A percentile compares a stretch with the other conserved stretches of the same genome.
phyloP scores from a whole-genome alignment of 169 alveolate genomes.

The Eimeria mitis region DNA sequence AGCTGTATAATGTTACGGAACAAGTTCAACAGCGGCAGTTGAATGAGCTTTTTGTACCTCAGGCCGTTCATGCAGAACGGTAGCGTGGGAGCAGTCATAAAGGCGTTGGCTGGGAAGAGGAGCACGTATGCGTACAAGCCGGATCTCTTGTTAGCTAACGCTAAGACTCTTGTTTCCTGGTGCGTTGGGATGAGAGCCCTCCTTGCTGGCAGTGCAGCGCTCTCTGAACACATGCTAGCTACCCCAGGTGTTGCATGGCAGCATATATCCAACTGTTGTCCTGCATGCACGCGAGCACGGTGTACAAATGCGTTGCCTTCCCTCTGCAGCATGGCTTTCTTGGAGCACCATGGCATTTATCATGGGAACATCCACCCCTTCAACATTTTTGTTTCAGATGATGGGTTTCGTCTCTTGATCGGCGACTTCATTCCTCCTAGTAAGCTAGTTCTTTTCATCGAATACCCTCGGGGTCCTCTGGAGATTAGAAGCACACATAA shows the following conservation, averaged over 20 bases:
- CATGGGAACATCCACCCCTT: constrained; percentile 80
- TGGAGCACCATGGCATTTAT: constrained; percentile 71
- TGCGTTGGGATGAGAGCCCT: background rate
- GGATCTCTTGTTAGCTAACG: constrained; percentile 71
- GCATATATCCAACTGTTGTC: background rate
- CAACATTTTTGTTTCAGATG: constrained; percentile 82
- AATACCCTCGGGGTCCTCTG: background rate
- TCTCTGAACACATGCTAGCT: background rate
- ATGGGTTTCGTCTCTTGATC: constrained; percentile 78
- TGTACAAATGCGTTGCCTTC: background rate
- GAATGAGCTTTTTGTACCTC: background rate
- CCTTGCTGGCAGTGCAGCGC: background rate
- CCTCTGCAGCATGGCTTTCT: constrained; percentile 72
- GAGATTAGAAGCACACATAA: no score
- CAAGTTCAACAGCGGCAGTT: background rate
- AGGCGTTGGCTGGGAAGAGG: constrained; percentile 75
- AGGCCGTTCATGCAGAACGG: constrained; percentile 83
- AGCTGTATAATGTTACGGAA: background rate
- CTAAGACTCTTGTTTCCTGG: constrained; percentile 68
- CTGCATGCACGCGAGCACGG: background rate
- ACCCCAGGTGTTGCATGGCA: background rate
- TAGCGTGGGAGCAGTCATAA: constrained; percentile 75
- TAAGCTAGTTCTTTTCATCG: background rate
- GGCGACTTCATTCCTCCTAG: constrained; percentile 79
- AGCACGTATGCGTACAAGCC: constrained; percentile 63